These are phyloP conservation scores for Kazachstania psychrophila DNA, from an alignment of 805 yeast genomes.

Conservation along the genomic window DNA sequence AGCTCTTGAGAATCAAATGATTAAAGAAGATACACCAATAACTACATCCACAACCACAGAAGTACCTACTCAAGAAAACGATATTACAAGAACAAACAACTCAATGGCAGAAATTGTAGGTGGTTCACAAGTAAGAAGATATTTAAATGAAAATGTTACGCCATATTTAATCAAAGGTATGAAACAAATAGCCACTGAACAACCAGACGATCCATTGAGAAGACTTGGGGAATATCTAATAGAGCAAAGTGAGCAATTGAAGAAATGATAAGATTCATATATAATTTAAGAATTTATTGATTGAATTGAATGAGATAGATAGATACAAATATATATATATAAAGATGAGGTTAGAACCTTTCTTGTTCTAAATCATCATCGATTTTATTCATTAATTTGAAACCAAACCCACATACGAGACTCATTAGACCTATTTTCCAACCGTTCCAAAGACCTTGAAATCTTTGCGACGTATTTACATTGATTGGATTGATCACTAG, in stretches of 20 bases:
- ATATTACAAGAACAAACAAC: neutral
- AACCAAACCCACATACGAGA: conserved; percentile 75
- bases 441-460: conserved; percentile 59
- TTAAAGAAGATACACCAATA: conserved; percentile 2
- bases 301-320: too few relatives aligned
- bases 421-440: conserved; percentile 85
- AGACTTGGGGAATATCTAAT: conserved; percentile 48
- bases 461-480: conserved; percentile 3
- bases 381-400: conserved; percentile 46
- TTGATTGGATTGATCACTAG: conserved; percentile 7
- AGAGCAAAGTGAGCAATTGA: conserved; percentile 24
- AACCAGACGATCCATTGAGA: conserved; percentile 48
- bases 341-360: conserved; percentile 32
- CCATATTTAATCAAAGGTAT: conserved; percentile 58
- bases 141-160: conserved; percentile 56
- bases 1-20: neutral
- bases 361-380: conserved; percentile 35
- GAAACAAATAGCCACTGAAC: conserved; percentile 40
- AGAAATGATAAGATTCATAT: neutral
- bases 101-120: conserved; percentile 45
- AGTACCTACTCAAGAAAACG: neutral
- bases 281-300: neutral
- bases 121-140: conserved; percentile 63
- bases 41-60: neutral
- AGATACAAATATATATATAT: too few relatives aligned